Evolutionary conservation across 139 green algal genomes (phyloP).

Genomic region (Chlorella vulgaris): DNA sequence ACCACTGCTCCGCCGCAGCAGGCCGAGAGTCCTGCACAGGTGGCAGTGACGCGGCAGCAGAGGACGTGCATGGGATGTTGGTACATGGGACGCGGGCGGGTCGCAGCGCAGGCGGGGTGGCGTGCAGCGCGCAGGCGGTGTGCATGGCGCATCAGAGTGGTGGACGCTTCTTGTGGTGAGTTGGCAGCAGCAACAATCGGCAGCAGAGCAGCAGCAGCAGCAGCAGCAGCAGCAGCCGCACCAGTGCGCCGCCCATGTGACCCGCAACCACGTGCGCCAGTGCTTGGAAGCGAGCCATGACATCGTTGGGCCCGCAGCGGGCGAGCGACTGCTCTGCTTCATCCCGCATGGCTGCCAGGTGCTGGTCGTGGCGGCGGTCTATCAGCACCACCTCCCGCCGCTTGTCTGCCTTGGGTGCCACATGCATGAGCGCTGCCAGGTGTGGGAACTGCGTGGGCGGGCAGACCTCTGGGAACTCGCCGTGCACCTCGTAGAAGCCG

Average conservation of each 20-base stretch:
- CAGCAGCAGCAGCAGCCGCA: no score
- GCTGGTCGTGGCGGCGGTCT: slow-evolving; percentile 49
- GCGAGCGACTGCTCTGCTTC: not conserved
- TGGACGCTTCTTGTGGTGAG: no score
- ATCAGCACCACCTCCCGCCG: slow-evolving; percentile 56
- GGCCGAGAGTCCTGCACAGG: slow-evolving; percentile 37
- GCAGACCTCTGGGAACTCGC: slow-evolving; percentile 53
- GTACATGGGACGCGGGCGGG: no score
- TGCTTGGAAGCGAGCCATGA: slow-evolving; percentile 41
- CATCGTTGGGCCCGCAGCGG: not conserved
- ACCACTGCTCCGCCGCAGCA: slow-evolving; percentile 22
- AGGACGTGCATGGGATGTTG: no score
- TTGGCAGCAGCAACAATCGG: no score
- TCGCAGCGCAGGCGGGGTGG: no score
- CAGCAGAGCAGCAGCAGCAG: no score
- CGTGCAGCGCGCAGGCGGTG: no score
- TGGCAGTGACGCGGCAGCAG: no score
- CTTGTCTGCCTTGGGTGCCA: not conserved
- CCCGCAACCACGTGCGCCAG: slow-evolving; percentile 53
- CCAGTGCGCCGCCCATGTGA: slow-evolving; percentile 54
- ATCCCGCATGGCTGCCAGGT: slow-evolving; percentile 29
- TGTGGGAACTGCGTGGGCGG: slow-evolving; percentile 45
- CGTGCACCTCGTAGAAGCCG: slow-evolving; percentile 62
- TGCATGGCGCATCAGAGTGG: no score
- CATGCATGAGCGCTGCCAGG: slow-evolving; percentile 41